These are phyloP conservation scores for Trichocladium antarcticum DNA, from an alignment of 495 filamentous ascomycete species.

Conservation along the genomic window DNA sequence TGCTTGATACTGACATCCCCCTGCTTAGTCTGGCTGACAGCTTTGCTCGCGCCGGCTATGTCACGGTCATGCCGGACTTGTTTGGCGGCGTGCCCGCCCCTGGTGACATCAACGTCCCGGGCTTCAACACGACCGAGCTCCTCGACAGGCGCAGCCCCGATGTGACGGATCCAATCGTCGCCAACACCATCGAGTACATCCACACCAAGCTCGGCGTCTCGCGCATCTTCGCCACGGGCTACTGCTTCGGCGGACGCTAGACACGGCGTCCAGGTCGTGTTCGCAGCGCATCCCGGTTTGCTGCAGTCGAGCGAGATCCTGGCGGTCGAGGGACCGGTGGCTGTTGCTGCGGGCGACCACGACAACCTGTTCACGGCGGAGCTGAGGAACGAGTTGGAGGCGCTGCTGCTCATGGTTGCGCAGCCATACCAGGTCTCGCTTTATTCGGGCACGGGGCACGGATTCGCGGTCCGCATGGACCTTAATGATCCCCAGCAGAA, in stretches of 20 bases:
- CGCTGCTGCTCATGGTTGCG: conserved; percentile 20
- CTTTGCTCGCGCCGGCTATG: conserved; percentile 65
- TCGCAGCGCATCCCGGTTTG: conserved; percentile 59
- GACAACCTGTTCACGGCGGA: conserved; percentile 53
- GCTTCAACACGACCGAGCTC: conserved; percentile 48
- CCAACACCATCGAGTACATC: conserved; percentile 47
- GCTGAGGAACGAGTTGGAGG: conserved; percentile 44
- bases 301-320: conserved; percentile 52
- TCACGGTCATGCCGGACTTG: conserved; percentile 63
- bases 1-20: background rate
- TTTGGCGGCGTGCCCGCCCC: conserved; percentile 51
- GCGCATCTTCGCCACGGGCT: conserved; percentile 53
- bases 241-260: conserved; percentile 48
- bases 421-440: conserved; percentile 53
- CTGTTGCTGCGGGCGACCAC: conserved; percentile 59
- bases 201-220: conserved; percentile 46
- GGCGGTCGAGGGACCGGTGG: conserved; percentile 50
- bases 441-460: conserved; percentile 55
- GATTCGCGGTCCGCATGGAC: conserved; percentile 58
- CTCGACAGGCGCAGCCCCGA: conserved; percentile 39
- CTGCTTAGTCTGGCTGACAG: conserved; percentile 52
- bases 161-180: conserved; percentile 53
- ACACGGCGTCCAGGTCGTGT: conserved; percentile 48
- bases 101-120: conserved; percentile 39
- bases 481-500: conserved; percentile 45